Evolutionary conservation across 192 early-diverging fungal species (phyloP), one percentile per base, ranked within the genome.

Genomic region (Phlyctochytrium arcticum): DNA sequence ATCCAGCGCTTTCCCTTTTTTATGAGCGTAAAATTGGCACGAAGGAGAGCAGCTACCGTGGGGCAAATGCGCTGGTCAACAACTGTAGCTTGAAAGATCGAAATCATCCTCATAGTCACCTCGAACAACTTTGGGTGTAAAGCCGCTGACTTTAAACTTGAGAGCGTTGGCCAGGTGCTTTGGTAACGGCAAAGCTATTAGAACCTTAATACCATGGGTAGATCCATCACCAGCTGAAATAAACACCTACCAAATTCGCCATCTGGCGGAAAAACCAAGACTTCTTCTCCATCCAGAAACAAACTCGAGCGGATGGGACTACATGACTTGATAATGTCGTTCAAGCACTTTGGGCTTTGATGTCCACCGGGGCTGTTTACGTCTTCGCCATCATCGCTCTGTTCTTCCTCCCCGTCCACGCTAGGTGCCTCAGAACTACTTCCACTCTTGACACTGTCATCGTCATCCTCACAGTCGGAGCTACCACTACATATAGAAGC

Each of bases 61-160:
- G 35, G 6, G 54, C 42, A 12, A n/a, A n/a, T 32, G 31, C 10
- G 17, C 36, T 31, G 15, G 34, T 36, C 34, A 7, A 12, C 26
- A 32, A 53, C 6, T 50, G 21, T 51, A 5, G 42, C 29, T 34
- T 68, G 33, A 6, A 42, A n/a, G 6, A 3, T 4, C 24, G 44
- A 56, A 55, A 21, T 3, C 34, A 39, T n/a, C 6, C 30, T 7
- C 9, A 24, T 6, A 21, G 54, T 19, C 59, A 80, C 79, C 62
- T n/a, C 74, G 69, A 51, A 81, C 64, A 15, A 81, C 79, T 34
- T 71, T 46, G 8, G 79, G 79, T 24, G 75, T 73, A 33, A 60
- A 73, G 36, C 66, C 68, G 62, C 49, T 62, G 23, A 75, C 67
- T 39, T 81, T 81, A 75, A 75, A 81, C 10, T 60, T 69, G 55